Evolutionary conservation across 2,329 filamentous ascomycete species (phyloP), one percentile per base, ranked within the genome.

Genomic region (Trichoderma citrinoviride): DNA sequence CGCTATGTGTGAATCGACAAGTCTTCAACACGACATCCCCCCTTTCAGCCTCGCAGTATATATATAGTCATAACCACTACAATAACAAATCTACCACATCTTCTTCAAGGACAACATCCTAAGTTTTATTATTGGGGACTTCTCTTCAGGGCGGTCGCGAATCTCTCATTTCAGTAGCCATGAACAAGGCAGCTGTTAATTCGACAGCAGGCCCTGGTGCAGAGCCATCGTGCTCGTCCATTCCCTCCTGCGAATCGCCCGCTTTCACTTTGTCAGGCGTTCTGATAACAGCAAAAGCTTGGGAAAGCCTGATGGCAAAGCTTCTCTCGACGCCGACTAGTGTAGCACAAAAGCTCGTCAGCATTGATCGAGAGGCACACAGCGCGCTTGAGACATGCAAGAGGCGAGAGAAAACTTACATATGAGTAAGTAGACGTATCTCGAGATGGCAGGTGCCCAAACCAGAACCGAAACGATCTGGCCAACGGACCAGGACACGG

Each of bases 351-450:
- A 25, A 4, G 0, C 19, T 37, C 17, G 15, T 63, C 15, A 63
- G 60, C 17, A 21, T 44, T 5, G 7, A 17, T 3, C 8, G 8
- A 15, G 19, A 23, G 17, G 6, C 17, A 8, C 5, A 57, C 15
- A n/a, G 17, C 21, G 46, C 6, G n/a, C 10, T 3, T 15, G 3
- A 15, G 3, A 14, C 21, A 43, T 0, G n/a, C 4, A 21, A 14
- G 5, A 41, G 12, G 12, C 10, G 17, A 15, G n/a, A n/a, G 23
- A 47, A 17, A 44, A 65, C 64, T 65, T 29, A 65, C 64, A 62
- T 23, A 55, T 43, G 15, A 62, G 47, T 2, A 61, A 27, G n/a
- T 65, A 65, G 8, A 65, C 3, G 17, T 65, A 65, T 40, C 57
- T 65, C 12, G 29, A 14, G 10, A 55, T 17, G 3, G 50, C 64